Evolutionary conservation across 2,329 filamentous ascomycete genomes (phyloP), one percentile per base, ranked within the genome.

Genomic region (Lojkania enalia): DNA sequence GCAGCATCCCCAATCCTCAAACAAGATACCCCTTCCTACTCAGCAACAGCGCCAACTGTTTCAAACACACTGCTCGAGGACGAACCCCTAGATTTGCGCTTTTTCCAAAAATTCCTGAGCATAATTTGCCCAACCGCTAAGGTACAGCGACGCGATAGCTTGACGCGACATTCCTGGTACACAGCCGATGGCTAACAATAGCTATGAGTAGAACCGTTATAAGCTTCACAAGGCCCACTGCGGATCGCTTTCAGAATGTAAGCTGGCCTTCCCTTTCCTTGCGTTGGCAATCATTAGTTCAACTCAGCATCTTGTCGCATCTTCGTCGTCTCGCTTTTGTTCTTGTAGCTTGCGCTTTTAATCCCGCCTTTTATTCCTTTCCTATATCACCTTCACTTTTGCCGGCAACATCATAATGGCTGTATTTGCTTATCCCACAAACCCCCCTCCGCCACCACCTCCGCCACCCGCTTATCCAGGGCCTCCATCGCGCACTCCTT

Each of bases 241-340:
- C 29, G 35, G 19, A 33, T n/a, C 25, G 7, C 32, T 46, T 43
- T 50, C 53, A 55, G 33, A 36, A 70, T 70, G 67, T 69, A 67
- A 67, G 67, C 55, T 53, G 52, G 57, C 52, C 60, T 62, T 60
- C 56, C 20, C 35, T 39, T 44, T 42, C 32, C 32, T 35, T 47
- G n/a, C n/a, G n/a, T 48, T 42, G 18, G 39, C 31, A 21, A n/a
- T 41, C 40, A 44, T 38, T 42, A 41, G 12, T 42, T 51, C 27
- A n/a, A n/a, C n/a, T n/a, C n/a, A n/a, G n/a, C n/a, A n/a, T n/a
- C n/a, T n/a, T 42, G 6, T 30, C 35, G 15, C 20, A 37, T 35
- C 44, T 35, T 44, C 12, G 21, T 44, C 12, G 21, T 44, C 13
- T 44, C 27, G 46, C 39, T 46, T 44, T 42, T 21, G n/a, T 23